A percentile compares a stretch with the other conserved stretches of the same genome.
Evolutionary conservation across 1,284 basidiomycete species (phyloP).

Genomic region (Austroboletus novae-zelandiae): DNA sequence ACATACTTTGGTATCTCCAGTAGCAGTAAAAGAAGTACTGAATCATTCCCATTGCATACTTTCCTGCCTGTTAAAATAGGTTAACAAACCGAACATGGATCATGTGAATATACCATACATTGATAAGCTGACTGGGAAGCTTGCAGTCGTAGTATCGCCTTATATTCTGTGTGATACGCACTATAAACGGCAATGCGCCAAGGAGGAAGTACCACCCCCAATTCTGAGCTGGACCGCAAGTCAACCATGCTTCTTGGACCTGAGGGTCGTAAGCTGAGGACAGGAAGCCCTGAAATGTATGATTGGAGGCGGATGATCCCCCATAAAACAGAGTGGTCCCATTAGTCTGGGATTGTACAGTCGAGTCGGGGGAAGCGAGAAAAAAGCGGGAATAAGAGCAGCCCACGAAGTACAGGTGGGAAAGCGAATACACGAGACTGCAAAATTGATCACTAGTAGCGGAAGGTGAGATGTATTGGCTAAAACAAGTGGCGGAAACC

Average conservation of each 20-base stretch:
- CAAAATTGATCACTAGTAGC: slow-evolving; percentile 75
- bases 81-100: not conserved
- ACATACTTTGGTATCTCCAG: slow-evolving; percentile 57
- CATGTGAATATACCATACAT: slow-evolving; percentile 48
- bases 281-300: not conserved
- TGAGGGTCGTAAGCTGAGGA: slow-evolving; percentile 8
- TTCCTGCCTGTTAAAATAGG: slow-evolving; percentile 60
- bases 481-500: slow-evolving; percentile 23
- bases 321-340: not conserved
- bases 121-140: slow-evolving; percentile 79
- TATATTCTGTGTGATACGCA: slow-evolving; percentile 83
- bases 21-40: slow-evolving; percentile 65
- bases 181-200: slow-evolving; percentile 58
- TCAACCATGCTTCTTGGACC: slow-evolving; percentile 16
- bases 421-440: slow-evolving; percentile 72
- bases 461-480: slow-evolving; percentile 12
- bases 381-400: slow-evolving; percentile 59
- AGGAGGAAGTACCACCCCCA: slow-evolving; percentile 66
- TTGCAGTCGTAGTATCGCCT: slow-evolving; percentile 82
- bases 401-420: slow-evolving; percentile 69
- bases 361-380: not conserved
- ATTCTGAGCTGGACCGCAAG: slow-evolving; percentile 19
- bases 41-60: slow-evolving; percentile 70
- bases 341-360: not conserved
- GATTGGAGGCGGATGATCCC: not conserved